Evolutionary conservation across 495 filamentous ascomycete species (phyloP), one percentile per base, ranked within the genome.

Genomic region (Lineolata rhizophorae): DNA sequence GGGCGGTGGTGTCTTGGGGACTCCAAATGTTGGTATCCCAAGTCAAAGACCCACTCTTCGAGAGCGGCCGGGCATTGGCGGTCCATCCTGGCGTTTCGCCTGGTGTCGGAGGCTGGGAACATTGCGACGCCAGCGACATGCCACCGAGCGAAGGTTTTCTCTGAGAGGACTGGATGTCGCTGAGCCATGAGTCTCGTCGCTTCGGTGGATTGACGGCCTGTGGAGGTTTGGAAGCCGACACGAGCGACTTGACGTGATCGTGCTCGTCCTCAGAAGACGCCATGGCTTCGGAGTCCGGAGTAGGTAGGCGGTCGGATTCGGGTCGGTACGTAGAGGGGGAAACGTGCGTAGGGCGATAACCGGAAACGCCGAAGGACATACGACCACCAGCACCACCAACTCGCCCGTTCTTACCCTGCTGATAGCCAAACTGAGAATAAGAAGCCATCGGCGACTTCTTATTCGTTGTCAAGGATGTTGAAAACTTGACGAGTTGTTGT

Each of bases 201-300:
- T 6, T 16, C 8, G 35, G 13, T 1, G 30, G 40, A 18, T 25
- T 28, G 6, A 12, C 14, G 6, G 28, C 6, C 15, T 6, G 6
- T 5, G 6, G 6, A 5, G 6, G 5, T 30, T 6, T 9, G 5
- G 11, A 12, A 9, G 5, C 6, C 28, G 9, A 30, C 9, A 18
- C 5, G 8, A 11, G 5, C 8, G 30, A 32, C 16, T 10, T 11
- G 11, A 16, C 32, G 21, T 44, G 41, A 2, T 47, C 44, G 15
- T 34, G 42, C 10, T 48, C 45, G n/a, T 48, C 45, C 12, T 48
- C 45, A 12, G 35, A 40, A 9, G 42, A 44, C 9, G 36, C 36
- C 20, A 47, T 19, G 4, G 29, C 41, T n/a, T 47, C 44, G 15
- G 38, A 46, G 31, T 47, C 44, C 2, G 44, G 42, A 11, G 44